Conservation (phyloP, 2,329 filamentous ascomycete species). For the Rhytidhysteron rufulum region DNA sequence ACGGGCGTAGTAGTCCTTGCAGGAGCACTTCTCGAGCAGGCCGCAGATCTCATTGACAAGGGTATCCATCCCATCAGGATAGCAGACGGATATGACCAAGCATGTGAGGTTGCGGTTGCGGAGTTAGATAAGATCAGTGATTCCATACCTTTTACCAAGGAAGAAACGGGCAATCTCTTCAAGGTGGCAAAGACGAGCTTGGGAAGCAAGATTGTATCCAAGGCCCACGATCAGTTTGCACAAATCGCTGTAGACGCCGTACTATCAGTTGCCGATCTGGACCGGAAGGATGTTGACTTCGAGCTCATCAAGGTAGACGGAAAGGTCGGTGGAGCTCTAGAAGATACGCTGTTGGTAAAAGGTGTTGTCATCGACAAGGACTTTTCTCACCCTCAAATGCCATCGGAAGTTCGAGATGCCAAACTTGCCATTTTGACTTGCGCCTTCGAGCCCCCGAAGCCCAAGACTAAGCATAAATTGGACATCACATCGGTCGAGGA, state of each 20-base stretch:
- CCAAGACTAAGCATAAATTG: constrained; percentile 99
- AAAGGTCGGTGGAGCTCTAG: constrained; percentile 90
- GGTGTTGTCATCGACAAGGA: constrained; percentile 99
- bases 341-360: constrained; percentile 92
- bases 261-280: constrained; percentile 90
- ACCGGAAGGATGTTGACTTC: constrained; percentile 96
- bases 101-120: constrained; percentile 91
- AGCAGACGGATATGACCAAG: constrained; percentile 95
- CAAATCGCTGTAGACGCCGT: constrained; percentile 97
- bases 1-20: constrained; percentile 96
- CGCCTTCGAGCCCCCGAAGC: constrained; percentile 97
- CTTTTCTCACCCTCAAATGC: constrained; percentile 99
- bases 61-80: constrained; percentile 98
- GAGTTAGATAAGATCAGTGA: constrained; percentile 94
- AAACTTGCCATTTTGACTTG: constrained; percentile 98
- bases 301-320: constrained; percentile 99
- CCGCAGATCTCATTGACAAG: constrained; percentile 97
- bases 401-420: constrained; percentile 87
- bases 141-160: constrained; percentile 76
- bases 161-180: constrained; percentile 78
- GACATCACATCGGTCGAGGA: constrained; percentile 97
- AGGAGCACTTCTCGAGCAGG: constrained; percentile 91
- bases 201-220: constrained; percentile 98
- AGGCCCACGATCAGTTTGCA: constrained; percentile 96
- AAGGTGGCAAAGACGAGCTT: constrained; percentile 94